phyloP scores from a whole-genome alignment of 2,329 filamentous ascomycete species.

The Nothopassalora personata region DNA sequence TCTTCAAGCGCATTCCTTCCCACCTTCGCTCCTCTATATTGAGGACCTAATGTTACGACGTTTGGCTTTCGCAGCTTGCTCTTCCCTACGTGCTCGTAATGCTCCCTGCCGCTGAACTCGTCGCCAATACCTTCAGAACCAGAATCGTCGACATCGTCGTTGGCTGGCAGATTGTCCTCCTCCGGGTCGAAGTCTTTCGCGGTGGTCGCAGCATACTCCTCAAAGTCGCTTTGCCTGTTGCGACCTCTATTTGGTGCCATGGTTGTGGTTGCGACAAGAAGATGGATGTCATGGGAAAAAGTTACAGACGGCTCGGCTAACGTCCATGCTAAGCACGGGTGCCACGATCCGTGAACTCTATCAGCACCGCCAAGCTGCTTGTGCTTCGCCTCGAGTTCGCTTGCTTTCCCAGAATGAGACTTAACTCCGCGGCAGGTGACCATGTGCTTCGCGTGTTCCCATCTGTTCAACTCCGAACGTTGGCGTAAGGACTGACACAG shows the following conservation, averaged over 20 bases:
- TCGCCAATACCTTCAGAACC: conserved; percentile 44
- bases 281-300: too few relatives aligned
- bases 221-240: conserved; percentile 28
- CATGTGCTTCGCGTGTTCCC: too few relatives aligned
- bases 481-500: too few relatives aligned
- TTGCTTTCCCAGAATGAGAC: too few relatives aligned
- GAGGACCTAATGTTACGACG: conserved; percentile 62
- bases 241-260: conserved; percentile 27
- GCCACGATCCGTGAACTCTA: too few relatives aligned
- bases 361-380: too few relatives aligned
- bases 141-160: conserved; percentile 53
- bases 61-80: conserved; percentile 76
- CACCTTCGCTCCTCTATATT: conserved; percentile 73
- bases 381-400: too few relatives aligned
- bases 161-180: conserved; percentile 41
- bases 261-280: background rate
- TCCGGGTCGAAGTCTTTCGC: conserved; percentile 74
- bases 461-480: too few relatives aligned
- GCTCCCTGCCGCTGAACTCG: conserved; percentile 65
- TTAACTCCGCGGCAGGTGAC: too few relatives aligned
- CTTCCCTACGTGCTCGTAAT: conserved; percentile 78
- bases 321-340: too few relatives aligned
- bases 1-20: conserved; percentile 62
- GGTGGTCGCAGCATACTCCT: conserved; percentile 23
- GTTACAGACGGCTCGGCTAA: too few relatives aligned